Evolutionary conservation across 2,329 filamentous ascomycete species (phyloP).

Genomic region (Endothia cerciana): DNA sequence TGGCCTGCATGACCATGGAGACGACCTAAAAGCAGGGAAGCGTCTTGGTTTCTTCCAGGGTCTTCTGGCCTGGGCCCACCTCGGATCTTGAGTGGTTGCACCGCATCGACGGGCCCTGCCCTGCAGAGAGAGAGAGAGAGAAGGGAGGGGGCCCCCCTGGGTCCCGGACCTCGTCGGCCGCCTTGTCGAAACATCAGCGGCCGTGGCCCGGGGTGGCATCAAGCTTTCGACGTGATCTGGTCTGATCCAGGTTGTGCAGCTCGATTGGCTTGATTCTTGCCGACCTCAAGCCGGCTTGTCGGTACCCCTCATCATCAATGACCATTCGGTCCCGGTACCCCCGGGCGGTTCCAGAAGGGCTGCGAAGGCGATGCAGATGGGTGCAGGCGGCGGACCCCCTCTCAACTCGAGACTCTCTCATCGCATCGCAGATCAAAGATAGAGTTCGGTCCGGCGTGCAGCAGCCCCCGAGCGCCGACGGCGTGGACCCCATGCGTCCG

Average conservation of each 20-base stretch:
- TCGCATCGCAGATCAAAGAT: neutral
- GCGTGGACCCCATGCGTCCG: no score
- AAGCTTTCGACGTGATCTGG: neutral
- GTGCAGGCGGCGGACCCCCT: neutral
- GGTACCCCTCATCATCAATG: no score
- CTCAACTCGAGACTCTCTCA: neutral
- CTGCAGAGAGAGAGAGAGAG: no score
- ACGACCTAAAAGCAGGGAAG: constrained; percentile 26
- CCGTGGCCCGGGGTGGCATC: neutral
- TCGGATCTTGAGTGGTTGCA: constrained; percentile 21
- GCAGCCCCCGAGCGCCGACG: no score
- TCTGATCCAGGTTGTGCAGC: neutral
- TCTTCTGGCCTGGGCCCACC: constrained; percentile 10
- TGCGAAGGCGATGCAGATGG: no score
- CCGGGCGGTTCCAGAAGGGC: no score
- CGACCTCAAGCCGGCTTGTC: no score
- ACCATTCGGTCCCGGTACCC: no score
- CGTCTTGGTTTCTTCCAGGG: constrained; percentile 12
- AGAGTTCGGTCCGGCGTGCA: no score
- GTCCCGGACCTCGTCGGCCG: constrained; percentile 22
- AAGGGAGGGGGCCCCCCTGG: no score
- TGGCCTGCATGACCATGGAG: constrained; percentile 24
- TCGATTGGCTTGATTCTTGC: no score
- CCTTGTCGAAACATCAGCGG: neutral
- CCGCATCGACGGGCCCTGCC: constrained; percentile 4